A percentile compares a stretch with the other conserved stretches of the same genome.
phyloP scores from a whole-genome alignment of 1,139 yeast genomes.

The Suhomyces terraborum region DNA sequence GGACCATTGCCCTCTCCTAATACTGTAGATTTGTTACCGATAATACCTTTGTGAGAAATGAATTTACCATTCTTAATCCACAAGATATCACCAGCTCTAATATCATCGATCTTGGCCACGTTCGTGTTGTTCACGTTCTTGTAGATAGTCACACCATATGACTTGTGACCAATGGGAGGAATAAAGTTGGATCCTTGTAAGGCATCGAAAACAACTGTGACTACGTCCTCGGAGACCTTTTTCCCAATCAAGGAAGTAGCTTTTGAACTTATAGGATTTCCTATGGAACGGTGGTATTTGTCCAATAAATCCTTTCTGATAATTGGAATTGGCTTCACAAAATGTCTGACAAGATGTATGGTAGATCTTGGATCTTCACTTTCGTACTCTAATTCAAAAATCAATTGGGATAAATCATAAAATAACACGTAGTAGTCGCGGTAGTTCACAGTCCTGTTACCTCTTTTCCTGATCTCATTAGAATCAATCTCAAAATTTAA shows the following conservation, averaged over 20 bases:
- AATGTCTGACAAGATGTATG: constrained; percentile 46
- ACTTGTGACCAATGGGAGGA: constrained; percentile 63
- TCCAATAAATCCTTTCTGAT: constrained; percentile 53
- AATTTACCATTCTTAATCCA: constrained; percentile 76
- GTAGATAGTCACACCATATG: constrained; percentile 75
- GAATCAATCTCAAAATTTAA: constrained; percentile 68
- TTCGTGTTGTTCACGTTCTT: constrained; percentile 60
- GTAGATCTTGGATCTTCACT: constrained; percentile 56
- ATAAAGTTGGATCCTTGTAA: constrained; percentile 32
- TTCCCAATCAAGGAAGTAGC: constrained; percentile 48
- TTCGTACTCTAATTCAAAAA: constrained; percentile 60
- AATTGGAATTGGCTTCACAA: constrained; percentile 48
- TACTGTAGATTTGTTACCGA: constrained; percentile 36
- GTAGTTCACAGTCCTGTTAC: constrained; percentile 49
- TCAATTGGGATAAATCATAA: constrained; percentile 70
- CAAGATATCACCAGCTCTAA: constrained; percentile 81
- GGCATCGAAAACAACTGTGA: constrained; percentile 21
- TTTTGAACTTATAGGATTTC: constrained; percentile 41
- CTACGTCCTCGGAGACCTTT: constrained; percentile 25
- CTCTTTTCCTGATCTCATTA: constrained; percentile 56
- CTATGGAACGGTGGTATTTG: constrained; percentile 49
- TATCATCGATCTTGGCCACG: constrained; percentile 59
- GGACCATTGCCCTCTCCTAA: constrained; percentile 41
- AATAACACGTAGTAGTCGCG: constrained; percentile 75
- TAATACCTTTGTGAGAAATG: constrained; percentile 63